Conservation (phyloP, 768 basidiomycete species). For the Suillus luteus region DNA sequence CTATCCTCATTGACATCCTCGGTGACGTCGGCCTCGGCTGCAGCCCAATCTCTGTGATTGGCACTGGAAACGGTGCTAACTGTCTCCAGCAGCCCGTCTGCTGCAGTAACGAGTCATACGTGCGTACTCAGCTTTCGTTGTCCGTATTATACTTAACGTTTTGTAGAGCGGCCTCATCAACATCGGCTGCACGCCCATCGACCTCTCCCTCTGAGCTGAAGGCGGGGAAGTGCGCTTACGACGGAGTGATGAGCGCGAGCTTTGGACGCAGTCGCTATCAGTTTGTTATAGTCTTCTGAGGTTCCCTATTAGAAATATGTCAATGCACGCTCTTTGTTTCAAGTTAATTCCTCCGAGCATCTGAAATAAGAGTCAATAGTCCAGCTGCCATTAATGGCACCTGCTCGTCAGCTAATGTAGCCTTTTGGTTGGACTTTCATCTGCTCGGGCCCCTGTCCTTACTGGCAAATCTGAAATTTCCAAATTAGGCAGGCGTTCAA, state of each 20-base stretch:
- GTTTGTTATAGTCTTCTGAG: constrained; percentile 4
- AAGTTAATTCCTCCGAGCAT: background rate
- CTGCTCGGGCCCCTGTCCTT: background rate
- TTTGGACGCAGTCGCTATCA: constrained; percentile 1
- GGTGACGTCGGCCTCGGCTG: constrained; percentile 29
- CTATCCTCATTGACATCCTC: constrained; percentile 17
- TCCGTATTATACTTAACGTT: background rate
- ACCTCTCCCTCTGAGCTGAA: background rate
- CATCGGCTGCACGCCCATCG: constrained; percentile 14
- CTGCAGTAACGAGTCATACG: constrained; percentile 22
- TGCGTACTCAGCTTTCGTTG: constrained; percentile 14
- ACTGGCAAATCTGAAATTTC: background rate
- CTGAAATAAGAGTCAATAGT: background rate
- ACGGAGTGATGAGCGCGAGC: background rate
- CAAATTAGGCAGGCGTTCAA: background rate
- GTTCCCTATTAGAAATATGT: background rate
- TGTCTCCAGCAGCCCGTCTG: constrained; percentile 32
- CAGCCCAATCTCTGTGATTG: constrained; percentile 22
- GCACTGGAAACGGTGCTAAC: constrained; percentile 21
- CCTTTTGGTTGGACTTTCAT: background rate
- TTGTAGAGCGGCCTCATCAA: constrained; percentile 14
- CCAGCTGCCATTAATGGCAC: background rate
- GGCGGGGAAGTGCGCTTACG: background rate
- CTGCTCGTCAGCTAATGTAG: background rate
- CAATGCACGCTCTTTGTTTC: constrained; percentile 8